Evolutionary conservation across 2,329 filamentous ascomycete genomes (phyloP), one percentile per base, ranked within the genome.

Genomic region (Hymenoscyphus fructigenus): DNA sequence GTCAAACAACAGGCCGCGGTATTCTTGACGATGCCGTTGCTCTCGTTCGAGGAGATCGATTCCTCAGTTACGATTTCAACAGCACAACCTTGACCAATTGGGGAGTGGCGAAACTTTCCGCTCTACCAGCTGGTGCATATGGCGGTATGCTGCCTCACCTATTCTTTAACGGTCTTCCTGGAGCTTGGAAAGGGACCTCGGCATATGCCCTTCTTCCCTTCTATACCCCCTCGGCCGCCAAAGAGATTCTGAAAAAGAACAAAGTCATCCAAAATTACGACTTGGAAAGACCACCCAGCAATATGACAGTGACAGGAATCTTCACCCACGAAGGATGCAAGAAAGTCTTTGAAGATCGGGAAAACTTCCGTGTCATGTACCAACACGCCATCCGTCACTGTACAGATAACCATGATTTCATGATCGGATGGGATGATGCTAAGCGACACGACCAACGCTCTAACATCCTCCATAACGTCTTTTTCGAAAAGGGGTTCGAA

Each of bases 271-370:
- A 79, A 3, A 75, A 80, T 64, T 84, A 84, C 67, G 81, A 83
- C 62, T 66, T 79, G 6, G 73, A 76, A 53, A 71, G 81, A 64
- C 79, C 81, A 20, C 67, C 74, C 9, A 80, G 75, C 61, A 79
- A 78, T 58, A 76, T 75, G 58, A 72, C 76, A 1, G 76, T 84
- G 29, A 72, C 82, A 59, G 81, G 80, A 34, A 76, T 85, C 3
- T 79, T 83, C 59, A 83, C 82, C 0, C 79, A 82, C 62, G 79
- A 79, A 69, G 82, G 79, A 5, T 83, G 81, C 69, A 83, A 82
- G 69, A 78, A 77, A 62, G 77, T 82, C 10, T 82, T 83, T 62
- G 77, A 80, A 62, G 82, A 85, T 64, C 77, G 78, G 14, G 79
- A 81, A 20, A 81, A 71, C 65, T 84, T 84, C 74, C 76, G 76